A percentile compares a stretch with the other conserved stretches of the same genome.
Conservation (phyloP, 257 asterid genomes). For the Jaltomata sinuosa region DNA sequence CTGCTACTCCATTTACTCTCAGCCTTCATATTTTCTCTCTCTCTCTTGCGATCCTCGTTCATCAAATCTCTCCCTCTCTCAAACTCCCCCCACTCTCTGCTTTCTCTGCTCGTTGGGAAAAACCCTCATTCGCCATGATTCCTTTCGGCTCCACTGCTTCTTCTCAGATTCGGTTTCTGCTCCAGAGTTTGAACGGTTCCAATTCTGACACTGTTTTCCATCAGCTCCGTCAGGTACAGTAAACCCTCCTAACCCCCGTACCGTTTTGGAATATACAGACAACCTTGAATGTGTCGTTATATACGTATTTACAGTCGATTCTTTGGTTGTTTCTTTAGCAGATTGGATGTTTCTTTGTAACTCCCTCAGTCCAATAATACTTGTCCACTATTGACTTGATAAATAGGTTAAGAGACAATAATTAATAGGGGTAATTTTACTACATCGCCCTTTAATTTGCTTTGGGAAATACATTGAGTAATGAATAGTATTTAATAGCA, state of each 20-base stretch:
- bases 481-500: too few species aligned
- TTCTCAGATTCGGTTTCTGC: conserved; percentile 65
- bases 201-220: conserved; percentile 61
- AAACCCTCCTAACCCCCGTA: neutral
- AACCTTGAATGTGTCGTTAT: neutral
- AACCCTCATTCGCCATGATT: conserved; percentile 40
- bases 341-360: neutral
- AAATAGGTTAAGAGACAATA: too few species aligned
- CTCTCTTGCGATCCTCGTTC: neutral
- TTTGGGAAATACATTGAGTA: too few species aligned
- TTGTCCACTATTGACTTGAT: too few species aligned
- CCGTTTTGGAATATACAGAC: neutral
- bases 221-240: conserved; percentile 60
- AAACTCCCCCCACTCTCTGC: neutral
- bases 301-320: neutral
- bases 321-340: neutral
- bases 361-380: too few species aligned
- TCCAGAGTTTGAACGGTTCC: conserved; percentile 62
- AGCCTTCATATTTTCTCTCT: neutral
- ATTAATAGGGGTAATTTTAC: too few species aligned
- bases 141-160: conserved; percentile 48
- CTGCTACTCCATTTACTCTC: neutral
- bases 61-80: neutral
- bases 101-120: neutral
- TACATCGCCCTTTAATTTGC: too few species aligned